These are phyloP conservation scores for Leucosporidium yakuticum DNA, from an alignment of 768 basidiomycete genomes.

Conservation along the genomic window DNA sequence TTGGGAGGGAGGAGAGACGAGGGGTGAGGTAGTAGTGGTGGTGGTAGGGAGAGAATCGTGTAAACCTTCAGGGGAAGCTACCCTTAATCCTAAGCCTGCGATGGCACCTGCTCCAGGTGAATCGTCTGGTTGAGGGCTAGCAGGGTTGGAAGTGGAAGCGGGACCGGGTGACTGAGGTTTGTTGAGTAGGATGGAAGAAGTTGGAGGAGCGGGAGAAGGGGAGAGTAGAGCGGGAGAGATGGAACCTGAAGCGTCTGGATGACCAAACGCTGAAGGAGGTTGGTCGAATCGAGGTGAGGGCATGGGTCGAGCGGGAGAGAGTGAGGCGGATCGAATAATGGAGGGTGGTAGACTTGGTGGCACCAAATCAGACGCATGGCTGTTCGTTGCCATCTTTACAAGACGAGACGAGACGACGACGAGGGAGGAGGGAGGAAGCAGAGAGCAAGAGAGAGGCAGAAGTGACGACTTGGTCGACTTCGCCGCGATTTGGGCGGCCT, in stretches of 20 bases:
- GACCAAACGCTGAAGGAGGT: neutral
- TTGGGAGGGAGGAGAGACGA: neutral
- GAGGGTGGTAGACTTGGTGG: neutral
- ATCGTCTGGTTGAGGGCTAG: neutral
- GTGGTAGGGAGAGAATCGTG: too few species aligned
- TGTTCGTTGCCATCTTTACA: constrained; percentile 7
- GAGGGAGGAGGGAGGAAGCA: too few species aligned
- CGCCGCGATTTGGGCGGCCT: too few species aligned
- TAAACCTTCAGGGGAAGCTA: too few species aligned
- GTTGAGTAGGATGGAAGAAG: neutral
- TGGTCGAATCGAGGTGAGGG: neutral
- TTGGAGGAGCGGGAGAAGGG: neutral
- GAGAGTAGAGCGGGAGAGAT: neutral
- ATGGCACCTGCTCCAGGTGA: neutral
- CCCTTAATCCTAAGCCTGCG: too few species aligned
- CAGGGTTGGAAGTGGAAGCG: neutral
- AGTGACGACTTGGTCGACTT: too few species aligned
- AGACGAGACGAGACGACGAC: too few species aligned
- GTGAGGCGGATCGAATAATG: neutral
- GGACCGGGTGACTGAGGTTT: neutral
- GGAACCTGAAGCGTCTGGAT: neutral
- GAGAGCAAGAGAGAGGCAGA: too few species aligned
- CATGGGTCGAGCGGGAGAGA: neutral
- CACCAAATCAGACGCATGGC: too few species aligned
- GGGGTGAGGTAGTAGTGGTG: neutral